Percentiles rank a stretch among this genome's conserved stretches.
Conservation (phyloP, 331 rosid species). For the Pyrus hybrid region DNA sequence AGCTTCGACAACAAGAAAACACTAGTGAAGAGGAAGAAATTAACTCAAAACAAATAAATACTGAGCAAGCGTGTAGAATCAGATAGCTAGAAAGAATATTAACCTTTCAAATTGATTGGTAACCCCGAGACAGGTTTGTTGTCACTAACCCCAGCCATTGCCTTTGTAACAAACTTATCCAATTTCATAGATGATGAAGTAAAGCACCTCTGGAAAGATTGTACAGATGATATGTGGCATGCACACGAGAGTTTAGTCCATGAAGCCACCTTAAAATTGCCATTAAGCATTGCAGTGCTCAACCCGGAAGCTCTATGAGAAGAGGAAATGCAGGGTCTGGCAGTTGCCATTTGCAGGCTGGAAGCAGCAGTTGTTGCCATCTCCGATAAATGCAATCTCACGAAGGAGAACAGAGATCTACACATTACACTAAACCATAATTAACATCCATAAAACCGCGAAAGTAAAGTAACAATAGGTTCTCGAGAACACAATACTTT, state of each 20-base stretch:
- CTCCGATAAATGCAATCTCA: conserved; percentile 14
- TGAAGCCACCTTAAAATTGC: conserved; percentile 29
- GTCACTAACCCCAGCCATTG: conserved; percentile 47
- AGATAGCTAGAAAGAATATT: neutral
- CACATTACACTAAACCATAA: neutral
- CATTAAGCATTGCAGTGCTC: conserved; percentile 24
- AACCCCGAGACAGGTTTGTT: conserved; percentile 50
- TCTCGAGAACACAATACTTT: no score
- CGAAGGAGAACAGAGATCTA: conserved; percentile 12
- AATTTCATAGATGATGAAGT: conserved; percentile 27
- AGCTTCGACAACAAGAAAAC: neutral
- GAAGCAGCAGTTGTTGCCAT: conserved; percentile 69
- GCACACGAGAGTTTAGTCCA: conserved; percentile 44
- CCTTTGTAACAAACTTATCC: conserved; percentile 43
- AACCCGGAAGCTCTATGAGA: conserved; percentile 28
- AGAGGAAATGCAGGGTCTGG: conserved; percentile 39
- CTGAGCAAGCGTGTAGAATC: neutral
- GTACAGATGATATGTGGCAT: conserved; percentile 38
- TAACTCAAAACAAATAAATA: neutral
- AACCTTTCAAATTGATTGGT: conserved; percentile 82
- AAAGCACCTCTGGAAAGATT: conserved; percentile 29
- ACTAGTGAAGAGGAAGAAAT: neutral
- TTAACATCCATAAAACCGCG: neutral
- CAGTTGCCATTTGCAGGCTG: conserved; percentile 55
- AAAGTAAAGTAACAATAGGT: neutral